Evolutionary conservation across 768 basidiomycete genomes (phyloP), one percentile per base, ranked within the genome.

Genomic region (Hortiboletus flavorubellus): DNA sequence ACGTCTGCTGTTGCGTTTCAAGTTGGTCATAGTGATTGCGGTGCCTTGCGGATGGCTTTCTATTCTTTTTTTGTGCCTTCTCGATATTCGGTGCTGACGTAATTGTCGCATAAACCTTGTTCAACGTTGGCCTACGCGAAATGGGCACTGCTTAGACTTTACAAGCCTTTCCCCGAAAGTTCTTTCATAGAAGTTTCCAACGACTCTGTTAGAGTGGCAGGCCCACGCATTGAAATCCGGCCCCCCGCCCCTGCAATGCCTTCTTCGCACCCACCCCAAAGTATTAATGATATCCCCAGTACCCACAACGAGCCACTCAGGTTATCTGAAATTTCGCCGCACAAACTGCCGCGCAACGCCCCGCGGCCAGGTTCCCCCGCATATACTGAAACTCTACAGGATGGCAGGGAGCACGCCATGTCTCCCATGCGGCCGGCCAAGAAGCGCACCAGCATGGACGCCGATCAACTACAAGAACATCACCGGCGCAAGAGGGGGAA

Each of bases 321-420:
- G 45, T 43, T 81, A 58, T 82, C 81, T 39, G 79, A 83, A 62
- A 70, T 82, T 60, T 83, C 82, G 7, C 80, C 80, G 56, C 56
- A 59, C 51, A 72, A 72, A 65, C 56, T 58, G 42, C 60, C 51
- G 30, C 49, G 11, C 52, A 31, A 51, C 5, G 37, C 33, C 38
- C 42, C 39, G 16, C 44, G 33, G 40, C 37, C 52, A 60, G 34
- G 47, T 34, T 50, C 49, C 38, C 41, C 58, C 56, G 54, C 48
- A 18, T 3, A 43, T 49, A 46, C 54, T 58, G 53, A 59, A 59
- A 18, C 21, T 49, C 23, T 31, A 67, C 64, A 64, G 61, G 56
- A 60, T 34, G 61, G 56, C 51, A n/a, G 44, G 6, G 49, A 49
- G n/a, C 41, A 44, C 16, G 68, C 68, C 49, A 64, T 64, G 49